Evolutionary conservation across 2,329 filamentous ascomycete species (phyloP), one percentile per base, ranked within the genome.

Genomic region (Corinectria fuckeliana): DNA sequence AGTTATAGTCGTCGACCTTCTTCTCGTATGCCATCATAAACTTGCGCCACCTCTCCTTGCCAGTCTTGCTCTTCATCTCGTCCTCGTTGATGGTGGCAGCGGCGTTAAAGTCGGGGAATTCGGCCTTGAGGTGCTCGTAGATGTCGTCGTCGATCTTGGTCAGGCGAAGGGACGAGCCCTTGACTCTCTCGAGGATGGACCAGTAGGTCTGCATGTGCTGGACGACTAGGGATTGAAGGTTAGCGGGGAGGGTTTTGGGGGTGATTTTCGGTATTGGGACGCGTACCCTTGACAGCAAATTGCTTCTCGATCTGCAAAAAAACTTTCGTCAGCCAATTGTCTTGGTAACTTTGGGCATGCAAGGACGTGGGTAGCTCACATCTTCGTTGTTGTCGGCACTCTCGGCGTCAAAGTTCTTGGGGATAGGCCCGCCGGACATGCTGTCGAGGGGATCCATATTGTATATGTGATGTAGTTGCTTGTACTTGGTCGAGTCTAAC

Each of bases 121-220:
- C 91, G 65, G 83, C 82, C 77, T 88, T 88, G 70, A 99, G 91
- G 78, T 97, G 92, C 67, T 91, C 90, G 78, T 91, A 88, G 77
- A 99, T 99, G 42, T 97, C 93, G 75, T 98, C 90, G 79, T 99
- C 95, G 71, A 96, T 85, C 81, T 94, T 95, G 62, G 95, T 99
- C 64, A 99, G 86, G 63, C 92, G 91, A 60, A 99, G 83, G 63
- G 88, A 82, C n/a, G 93, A 97, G 68, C 94, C 95, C 69, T 87
- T 91, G 68, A 96, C 87, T 75, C 90, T 92, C 78, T 97, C 91
- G 70, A 99, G 91, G 74, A 99, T 94, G 51, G 89, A 84, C 94
- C 94, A 99, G 84, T 99, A 98, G 48, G 94, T 97, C 73, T 92
- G 87, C 85, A 99, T 92, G 78, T 99, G 95, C 78, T 97, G 91